Percentiles rank a stretch among this genome's conserved stretches.
These are phyloP conservation scores for Pilaira anomala DNA, from an alignment of 192 early-diverging fungal genomes.

Conservation along the genomic window DNA sequence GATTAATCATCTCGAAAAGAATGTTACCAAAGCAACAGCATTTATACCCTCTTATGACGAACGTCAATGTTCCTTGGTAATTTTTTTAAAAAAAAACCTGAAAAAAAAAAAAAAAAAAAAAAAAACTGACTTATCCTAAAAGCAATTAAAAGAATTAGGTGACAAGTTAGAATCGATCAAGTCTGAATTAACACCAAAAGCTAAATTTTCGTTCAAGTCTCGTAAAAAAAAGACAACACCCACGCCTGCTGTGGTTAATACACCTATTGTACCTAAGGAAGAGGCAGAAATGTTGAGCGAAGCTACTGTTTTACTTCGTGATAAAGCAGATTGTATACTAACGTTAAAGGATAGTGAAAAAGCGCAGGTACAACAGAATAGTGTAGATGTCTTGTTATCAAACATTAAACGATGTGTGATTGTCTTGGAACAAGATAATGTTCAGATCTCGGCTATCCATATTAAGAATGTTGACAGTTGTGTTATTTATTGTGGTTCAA, in stretches of 20 bases:
- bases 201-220: conserved; percentile 70
- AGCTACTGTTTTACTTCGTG: not conserved
- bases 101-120: too few relatives aligned
- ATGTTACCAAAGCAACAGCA: conserved; percentile 56
- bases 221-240: conserved; percentile 28
- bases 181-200: conserved; percentile 47
- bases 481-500: conserved; percentile 62
- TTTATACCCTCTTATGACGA: conserved; percentile 71
- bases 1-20: conserved; percentile 56
- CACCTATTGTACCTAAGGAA: not conserved
- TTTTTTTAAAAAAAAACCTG: not conserved
- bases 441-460: conserved; percentile 68
- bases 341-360: conserved; percentile 8
- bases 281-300: not conserved
- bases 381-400: conserved; percentile 57
- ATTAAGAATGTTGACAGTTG: conserved; percentile 64
- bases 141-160: conserved; percentile 51
- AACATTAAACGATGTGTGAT: conserved; percentile 63
- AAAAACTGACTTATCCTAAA: too few relatives aligned
- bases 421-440: conserved; percentile 49
- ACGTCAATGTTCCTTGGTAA: conserved; percentile 54
- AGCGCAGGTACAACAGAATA: not conserved
- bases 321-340: not conserved
- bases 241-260: not conserved
- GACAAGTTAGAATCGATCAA: conserved; percentile 37